A percentile compares a stretch with the other conserved stretches of the same genome.
phyloP scores from a whole-genome alignment of 2,329 filamentous ascomycete genomes.

The Pyrenophora graminea region DNA sequence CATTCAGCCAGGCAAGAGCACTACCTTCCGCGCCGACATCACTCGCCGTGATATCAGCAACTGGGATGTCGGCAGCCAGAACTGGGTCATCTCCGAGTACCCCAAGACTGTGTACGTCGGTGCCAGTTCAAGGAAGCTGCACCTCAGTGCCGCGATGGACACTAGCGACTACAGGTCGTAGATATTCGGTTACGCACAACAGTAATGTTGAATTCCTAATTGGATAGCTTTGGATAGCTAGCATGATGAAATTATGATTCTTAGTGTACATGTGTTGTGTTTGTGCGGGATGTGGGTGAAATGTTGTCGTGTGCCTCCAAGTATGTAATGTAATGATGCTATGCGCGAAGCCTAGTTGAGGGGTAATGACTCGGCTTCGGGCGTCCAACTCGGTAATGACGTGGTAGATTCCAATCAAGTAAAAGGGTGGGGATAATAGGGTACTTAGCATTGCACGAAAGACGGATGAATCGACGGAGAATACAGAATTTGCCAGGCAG shows the following conservation, averaged over 20 bases:
- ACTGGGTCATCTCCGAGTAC: slow-evolving; percentile 72
- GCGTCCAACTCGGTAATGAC: not conserved
- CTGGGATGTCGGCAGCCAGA: slow-evolving; percentile 79
- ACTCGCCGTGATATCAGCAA: slow-evolving; percentile 83
- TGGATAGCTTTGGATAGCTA: not conserved
- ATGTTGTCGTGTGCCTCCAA: too few species aligned
- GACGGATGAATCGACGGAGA: too few species aligned
- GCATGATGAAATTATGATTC: slow-evolving; percentile 1
- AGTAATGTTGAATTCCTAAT: slow-evolving; percentile 10
- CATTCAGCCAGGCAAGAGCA: slow-evolving; percentile 70
- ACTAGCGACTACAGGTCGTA: slow-evolving; percentile 23
- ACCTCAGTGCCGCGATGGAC: slow-evolving; percentile 47
- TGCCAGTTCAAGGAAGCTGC: slow-evolving; percentile 61
- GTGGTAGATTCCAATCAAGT: not conserved
- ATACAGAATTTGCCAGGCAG: too few species aligned
- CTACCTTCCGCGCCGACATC: slow-evolving; percentile 68
- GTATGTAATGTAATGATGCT: too few species aligned
- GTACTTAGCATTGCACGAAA: too few species aligned
- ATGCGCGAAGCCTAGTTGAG: not conserved
- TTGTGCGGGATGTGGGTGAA: not conserved
- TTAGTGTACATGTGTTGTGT: not conserved
- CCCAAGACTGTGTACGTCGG: slow-evolving; percentile 66
- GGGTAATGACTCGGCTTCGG: not conserved
- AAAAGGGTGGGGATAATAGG: too few species aligned
- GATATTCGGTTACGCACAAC: not conserved